Evolutionary conservation across 768 basidiomycete genomes (phyloP).

Genomic region (Cystofilobasidium ferigula): DNA sequence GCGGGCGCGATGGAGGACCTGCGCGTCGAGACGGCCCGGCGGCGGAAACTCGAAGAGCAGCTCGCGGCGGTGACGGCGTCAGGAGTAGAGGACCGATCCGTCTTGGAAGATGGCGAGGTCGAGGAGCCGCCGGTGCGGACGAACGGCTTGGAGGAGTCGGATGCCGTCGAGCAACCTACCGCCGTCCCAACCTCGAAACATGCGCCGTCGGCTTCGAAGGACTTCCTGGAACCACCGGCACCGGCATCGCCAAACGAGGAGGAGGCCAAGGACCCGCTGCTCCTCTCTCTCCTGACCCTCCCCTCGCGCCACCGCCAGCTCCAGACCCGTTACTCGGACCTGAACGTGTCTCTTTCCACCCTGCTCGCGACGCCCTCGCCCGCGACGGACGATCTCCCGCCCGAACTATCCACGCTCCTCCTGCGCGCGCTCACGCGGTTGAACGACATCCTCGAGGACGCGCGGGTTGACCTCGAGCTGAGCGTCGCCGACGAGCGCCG

Average conservation of each 20-base stretch:
- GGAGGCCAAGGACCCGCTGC: not conserved
- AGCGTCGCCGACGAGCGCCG: conserved; percentile 61
- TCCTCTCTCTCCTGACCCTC: conserved; percentile 5
- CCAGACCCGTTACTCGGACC: not conserved
- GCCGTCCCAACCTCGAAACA: not conserved
- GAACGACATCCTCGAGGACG: conserved; percentile 64
- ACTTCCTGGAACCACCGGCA: not conserved
- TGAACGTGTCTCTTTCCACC: conserved; percentile 7
- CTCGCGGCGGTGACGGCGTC: conserved; percentile 27
- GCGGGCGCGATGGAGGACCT: conserved; percentile 35
- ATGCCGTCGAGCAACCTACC: not conserved
- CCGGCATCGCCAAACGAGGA: not conserved
- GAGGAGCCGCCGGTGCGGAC: too few species aligned
- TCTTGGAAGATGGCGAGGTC: not conserved
- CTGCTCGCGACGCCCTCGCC: conserved; percentile 8
- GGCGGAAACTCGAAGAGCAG: conserved; percentile 33
- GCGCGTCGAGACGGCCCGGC: conserved; percentile 33
- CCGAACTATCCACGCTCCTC: conserved; percentile 36
- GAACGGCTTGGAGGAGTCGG: not conserved
- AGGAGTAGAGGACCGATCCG: not conserved
- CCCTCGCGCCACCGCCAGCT: conserved; percentile 4
- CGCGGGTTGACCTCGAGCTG: conserved; percentile 72
- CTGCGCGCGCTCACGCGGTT: conserved; percentile 51
- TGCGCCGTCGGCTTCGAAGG: not conserved
- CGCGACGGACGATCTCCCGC: not conserved